Evolutionary conservation across 2,329 filamentous ascomycete genomes (phyloP), one percentile per base, ranked within the genome.

Genomic region (Parascedosporium putredinis): DNA sequence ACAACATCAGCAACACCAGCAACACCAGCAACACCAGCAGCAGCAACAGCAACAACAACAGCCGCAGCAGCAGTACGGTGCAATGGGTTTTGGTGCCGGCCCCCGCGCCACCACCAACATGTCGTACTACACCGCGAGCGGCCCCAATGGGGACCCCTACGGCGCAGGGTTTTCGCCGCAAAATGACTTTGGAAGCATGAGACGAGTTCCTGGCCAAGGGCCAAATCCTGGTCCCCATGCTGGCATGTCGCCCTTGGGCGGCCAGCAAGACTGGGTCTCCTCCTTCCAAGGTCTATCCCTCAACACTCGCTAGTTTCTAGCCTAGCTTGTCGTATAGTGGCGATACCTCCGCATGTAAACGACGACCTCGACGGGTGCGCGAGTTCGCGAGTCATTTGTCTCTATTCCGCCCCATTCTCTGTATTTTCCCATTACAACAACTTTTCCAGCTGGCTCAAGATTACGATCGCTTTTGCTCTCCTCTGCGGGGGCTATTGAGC

Each of bases 271-370:
- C 46, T 86, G 83, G 82, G 67, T 74, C 23, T 68, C 70, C 49
- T 66, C 74, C 5, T 87, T 88, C 62, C 84, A 88, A 62, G 78
- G 84, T 8, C 68, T 89, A 16, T 89, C 85, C 2, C 74, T 89
- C 54, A 85, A 85, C 59, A 77, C 78, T 55, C 75, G 75, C 53
- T 79, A 60, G 67, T 12, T 42, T n/a, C n/a, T n/a, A n/a, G n/a
- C n/a, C n/a, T n/a, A n/a, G n/a, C n/a, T n/a, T n/a, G n/a, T n/a
- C n/a, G n/a, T n/a, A n/a, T n/a, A n/a, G n/a, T n/a, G n/a, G n/a
- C n/a, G n/a, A n/a, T n/a, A n/a, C n/a, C n/a, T n/a, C n/a, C n/a
- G n/a, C n/a, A n/a, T n/a, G n/a, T n/a, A n/a, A n/a, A n/a, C n/a
- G n/a, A n/a, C n/a, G n/a, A n/a, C n/a, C n/a, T n/a, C n/a, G n/a